phyloP scores from a whole-genome alignment of 805 yeast genomes.

The Myxozyma vanderwaltii region DNA sequence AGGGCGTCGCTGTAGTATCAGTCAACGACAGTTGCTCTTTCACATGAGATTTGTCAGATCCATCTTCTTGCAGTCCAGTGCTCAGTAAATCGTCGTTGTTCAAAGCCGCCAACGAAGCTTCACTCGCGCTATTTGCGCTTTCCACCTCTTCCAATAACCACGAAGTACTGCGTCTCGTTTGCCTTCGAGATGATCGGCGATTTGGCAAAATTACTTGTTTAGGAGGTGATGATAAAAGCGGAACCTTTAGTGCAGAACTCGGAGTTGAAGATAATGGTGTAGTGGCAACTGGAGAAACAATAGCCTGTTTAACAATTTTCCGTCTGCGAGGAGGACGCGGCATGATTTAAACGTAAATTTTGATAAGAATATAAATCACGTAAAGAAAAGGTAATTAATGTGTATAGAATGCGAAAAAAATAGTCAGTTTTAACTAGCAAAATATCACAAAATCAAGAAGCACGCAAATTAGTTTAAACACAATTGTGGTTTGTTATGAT shows the following conservation, averaged over 20 bases:
- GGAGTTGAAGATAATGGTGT: not conserved
- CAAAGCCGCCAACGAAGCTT: not conserved
- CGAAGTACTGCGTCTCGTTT: not conserved
- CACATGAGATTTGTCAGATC: no score
- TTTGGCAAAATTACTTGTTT: not conserved
- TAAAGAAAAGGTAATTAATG: not conserved
- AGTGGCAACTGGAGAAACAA: not conserved
- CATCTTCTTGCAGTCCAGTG: not conserved
- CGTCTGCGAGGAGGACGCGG: conserved; percentile 26
- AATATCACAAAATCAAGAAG: not conserved
- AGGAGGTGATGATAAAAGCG: conserved; percentile 7
- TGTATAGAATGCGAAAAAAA: no score
- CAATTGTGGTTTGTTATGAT: conserved; percentile 5
- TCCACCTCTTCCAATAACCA: not conserved
- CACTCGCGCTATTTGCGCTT: not conserved
- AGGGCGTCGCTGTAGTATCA: no score
- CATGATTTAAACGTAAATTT: conserved; percentile 7
- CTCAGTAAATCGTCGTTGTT: not conserved
- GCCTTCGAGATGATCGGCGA: not conserved
- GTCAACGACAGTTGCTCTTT: no score
- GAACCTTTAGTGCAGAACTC: not conserved
- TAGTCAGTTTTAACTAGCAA: not conserved
- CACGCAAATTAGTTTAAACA: no score
- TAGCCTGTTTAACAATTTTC: conserved; percentile 5
- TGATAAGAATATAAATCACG: not conserved